Base-by-base conservation (phyloP, 2,329 filamentous ascomycete species). In the Alternaria gansuensis region DNA sequence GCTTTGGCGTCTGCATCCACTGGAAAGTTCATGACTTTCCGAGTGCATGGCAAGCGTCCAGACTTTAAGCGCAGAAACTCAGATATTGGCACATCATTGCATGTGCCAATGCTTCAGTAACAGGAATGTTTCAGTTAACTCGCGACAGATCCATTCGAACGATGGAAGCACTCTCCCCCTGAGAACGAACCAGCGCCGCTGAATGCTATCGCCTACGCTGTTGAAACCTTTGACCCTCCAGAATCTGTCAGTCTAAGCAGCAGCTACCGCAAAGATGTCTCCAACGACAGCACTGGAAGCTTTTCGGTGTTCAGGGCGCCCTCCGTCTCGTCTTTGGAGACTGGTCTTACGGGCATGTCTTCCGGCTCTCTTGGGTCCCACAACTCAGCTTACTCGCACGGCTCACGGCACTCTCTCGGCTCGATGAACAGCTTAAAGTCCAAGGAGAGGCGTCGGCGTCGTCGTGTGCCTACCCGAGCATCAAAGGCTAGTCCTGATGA, bases 111-210 rank as follows among this genome's bases (percentile, higher is more conserved):
- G 3, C 34, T 52, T 51, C 61, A 70, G 21, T 62, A 64, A 33
- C 60, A 72, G 54, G 62, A 70, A 51, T 65, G 64, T 70, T 60
- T 72, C 59, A 64, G 71, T 75, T 75, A 85, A 72, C 83, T 89
- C 76, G 54, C 63, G 57, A 67, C 52, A 76, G 87, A 87, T 70
- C 87, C 87, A 7, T 79, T 90, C 67, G 87, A 90, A 77, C 80
- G 88, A 83, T 90, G 88, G 87, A 85, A 89, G 72, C 81, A 87
- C 73, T 89, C 86, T 65, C 88, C 88, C 36, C 88, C 88, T 46
- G 87, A 90, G 78, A 83, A 90, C 81, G 88, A 90, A 83, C 85
- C 88, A 67, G 88, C 87, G 62, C 82, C 85, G 6, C 80, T 88
- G 57, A 84, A 82, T 36, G 87, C 85, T 80, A 90, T 90, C 79